Evolutionary conservation across 1,139 yeast species (phyloP), one percentile per base, ranked within the genome.

Genomic region (Geotrichum australiense): DNA sequence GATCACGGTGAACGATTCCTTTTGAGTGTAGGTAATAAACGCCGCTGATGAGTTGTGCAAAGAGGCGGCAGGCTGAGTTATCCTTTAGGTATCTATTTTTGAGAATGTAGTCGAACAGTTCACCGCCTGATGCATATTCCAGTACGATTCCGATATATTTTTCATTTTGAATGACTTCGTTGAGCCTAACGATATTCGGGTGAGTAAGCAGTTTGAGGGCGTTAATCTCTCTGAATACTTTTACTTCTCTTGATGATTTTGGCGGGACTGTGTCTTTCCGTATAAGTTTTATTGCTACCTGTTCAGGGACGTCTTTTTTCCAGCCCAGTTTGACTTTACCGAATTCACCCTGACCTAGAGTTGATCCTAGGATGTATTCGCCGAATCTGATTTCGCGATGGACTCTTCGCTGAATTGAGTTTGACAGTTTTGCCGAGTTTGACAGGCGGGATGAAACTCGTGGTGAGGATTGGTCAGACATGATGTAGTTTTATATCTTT

Each of bases 261-360:
- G 85, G 81, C 42, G 85, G 45, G 14, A 91, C 80, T 15, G 85
- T 76, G 48, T 87, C 96, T 55, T 95, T 72, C 56, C 89, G 79
- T 47, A 91, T 86, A 48, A 91, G 74, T 59, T 91, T 91, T 54
- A 91, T 87, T 39, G 98, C 98, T 19, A 89, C 96, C 20, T 45
- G 48, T 25, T 41, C 45, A 7, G 48, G 45, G 29, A 43, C 44
- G 14, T 42, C 82, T 61, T 81, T 80, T 26, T 94, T 70, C 96
- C 96, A 89, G 15, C 96, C 97, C n/a, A 91, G 70, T 61, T 89
- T 91, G 48, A 91, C 98, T 63, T 89, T 89, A 46, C 97, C 98
- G 62, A 91, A 91, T 60, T 91, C 97, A 34, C 98, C 98, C 65
- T 89, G 96, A 29, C 98, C 98, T n/a, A 91, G 67, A 1, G 97